Evolutionary conservation across 257 asterid genomes (phyloP).

Genomic region (Gentiana macrophylla): DNA sequence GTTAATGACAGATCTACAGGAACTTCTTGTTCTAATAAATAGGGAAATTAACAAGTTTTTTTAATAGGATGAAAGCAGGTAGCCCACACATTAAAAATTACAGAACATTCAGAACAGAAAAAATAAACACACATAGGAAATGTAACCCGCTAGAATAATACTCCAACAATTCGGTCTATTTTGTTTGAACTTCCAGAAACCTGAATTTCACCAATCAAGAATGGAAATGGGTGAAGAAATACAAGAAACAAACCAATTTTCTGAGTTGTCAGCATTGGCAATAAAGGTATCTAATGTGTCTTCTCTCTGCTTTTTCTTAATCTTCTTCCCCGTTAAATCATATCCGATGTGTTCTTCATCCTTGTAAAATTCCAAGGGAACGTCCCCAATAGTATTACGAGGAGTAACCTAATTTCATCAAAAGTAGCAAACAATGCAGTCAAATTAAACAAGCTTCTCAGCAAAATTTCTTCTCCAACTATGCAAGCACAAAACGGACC

Average conservation of each 20-base stretch:
- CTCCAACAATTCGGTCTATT: background rate
- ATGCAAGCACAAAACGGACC: conserved; percentile 8
- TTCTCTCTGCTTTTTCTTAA: conserved; percentile 76
- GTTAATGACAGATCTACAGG: no score
- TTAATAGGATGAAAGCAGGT: no score
- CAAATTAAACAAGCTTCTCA: background rate
- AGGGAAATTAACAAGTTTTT: no score
- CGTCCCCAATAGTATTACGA: conserved; percentile 83
- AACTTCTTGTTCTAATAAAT: no score
- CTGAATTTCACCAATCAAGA: background rate
- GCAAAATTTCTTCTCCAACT: background rate
- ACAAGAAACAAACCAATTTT: conserved; percentile 53
- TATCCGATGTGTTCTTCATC: conserved; percentile 98
- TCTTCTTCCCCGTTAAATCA: conserved; percentile 78
- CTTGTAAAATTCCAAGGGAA: conserved; percentile 79
- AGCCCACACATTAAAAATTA: no score
- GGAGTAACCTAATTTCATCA: conserved; percentile 58
- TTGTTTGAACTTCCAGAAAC: background rate
- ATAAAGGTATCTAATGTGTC: conserved; percentile 72
- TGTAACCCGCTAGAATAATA: background rate
- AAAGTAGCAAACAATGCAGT: conserved; percentile 4
- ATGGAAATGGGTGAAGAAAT: background rate
- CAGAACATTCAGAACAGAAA: no score
- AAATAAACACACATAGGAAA: background rate
- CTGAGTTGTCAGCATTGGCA: conserved; percentile 65